These are phyloP conservation scores for Picea mariana DNA, from an alignment of 83 land plant genomes.

Conservation along the genomic window DNA sequence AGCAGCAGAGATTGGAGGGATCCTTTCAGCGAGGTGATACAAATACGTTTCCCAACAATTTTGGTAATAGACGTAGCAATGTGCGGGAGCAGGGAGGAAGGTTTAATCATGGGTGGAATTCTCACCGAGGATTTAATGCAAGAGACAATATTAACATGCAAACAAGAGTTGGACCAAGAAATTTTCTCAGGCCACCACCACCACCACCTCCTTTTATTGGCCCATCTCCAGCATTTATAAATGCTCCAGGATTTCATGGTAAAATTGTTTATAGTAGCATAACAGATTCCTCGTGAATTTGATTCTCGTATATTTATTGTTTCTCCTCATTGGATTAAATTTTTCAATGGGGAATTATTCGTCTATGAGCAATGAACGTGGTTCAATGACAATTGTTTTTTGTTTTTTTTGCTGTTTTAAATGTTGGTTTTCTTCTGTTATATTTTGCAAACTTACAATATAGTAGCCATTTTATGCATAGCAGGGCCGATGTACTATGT, in stretches of 20 bases:
- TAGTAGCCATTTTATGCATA: too few species aligned
- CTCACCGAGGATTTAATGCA: constrained; percentile 39
- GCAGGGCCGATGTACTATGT: constrained; percentile 43
- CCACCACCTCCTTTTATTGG: constrained; percentile 42
- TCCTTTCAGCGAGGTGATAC: constrained; percentile 37
- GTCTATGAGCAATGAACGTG: too few species aligned
- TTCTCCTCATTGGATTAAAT: too few species aligned
- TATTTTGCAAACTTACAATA: too few species aligned
- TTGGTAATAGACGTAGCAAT: constrained; percentile 34
- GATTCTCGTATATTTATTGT: too few species aligned
- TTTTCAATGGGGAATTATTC: too few species aligned
- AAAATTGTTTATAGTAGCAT: too few species aligned
- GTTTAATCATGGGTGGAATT: constrained; percentile 37
- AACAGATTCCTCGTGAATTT: too few species aligned
- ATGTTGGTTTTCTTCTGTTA: too few species aligned
- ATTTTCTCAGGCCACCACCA: constrained; percentile 42
- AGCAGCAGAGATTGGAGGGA: constrained; percentile 23
- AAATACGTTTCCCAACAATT: constrained; percentile 24
- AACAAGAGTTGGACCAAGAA: constrained; percentile 41
- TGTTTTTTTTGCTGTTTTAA: too few species aligned
- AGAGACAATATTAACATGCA: constrained; percentile 41
- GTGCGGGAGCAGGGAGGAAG: constrained; percentile 40
- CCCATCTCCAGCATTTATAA: constrained; percentile 35
- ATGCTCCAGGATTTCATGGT: constrained; percentile 46
- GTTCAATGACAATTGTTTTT: too few species aligned